These are phyloP conservation scores for Cladosporium sp. DNA, from an alignment of 2,329 filamentous ascomycete genomes.

Conservation along the genomic window DNA sequence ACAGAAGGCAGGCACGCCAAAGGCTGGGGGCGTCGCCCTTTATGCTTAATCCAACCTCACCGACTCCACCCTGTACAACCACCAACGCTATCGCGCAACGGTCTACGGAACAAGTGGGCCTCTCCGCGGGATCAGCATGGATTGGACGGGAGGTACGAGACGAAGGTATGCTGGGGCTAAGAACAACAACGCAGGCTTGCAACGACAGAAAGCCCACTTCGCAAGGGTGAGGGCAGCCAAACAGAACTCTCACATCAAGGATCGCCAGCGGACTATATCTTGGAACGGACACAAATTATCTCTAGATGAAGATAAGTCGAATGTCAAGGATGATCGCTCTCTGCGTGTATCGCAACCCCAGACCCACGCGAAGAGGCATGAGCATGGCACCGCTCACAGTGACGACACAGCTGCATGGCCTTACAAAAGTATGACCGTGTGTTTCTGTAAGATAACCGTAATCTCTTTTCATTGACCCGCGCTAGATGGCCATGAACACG, in stretches of 20 bases:
- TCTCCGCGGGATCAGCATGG: conserved; percentile 30
- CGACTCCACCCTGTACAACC: conserved; percentile 2
- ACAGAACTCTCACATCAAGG: neutral
- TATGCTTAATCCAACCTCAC: conserved; percentile 8
- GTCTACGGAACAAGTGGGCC: neutral
- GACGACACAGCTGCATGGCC: conserved; percentile 1
- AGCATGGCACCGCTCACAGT: neutral
- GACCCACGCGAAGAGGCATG: too few species aligned
- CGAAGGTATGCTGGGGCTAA: conserved; percentile 26
- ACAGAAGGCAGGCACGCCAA: neutral
- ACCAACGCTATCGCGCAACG: neutral
- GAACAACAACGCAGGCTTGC: conserved; percentile 28
- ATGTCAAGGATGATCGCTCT: neutral
- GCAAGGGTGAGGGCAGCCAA: conserved; percentile 31
- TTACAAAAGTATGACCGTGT: too few species aligned
- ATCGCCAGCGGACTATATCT: too few species aligned
- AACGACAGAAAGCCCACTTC: conserved; percentile 43
- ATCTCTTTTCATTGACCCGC: too few species aligned
- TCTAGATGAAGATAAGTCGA: too few species aligned
- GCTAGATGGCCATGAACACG: too few species aligned
- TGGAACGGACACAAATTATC: too few species aligned
- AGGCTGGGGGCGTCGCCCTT: conserved; percentile 1
- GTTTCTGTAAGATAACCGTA: too few species aligned
- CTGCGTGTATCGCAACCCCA: neutral
- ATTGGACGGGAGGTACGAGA: conserved; percentile 43